Base-by-base conservation (phyloP, 1,284 basidiomycete genomes). In the Somion occarium region DNA sequence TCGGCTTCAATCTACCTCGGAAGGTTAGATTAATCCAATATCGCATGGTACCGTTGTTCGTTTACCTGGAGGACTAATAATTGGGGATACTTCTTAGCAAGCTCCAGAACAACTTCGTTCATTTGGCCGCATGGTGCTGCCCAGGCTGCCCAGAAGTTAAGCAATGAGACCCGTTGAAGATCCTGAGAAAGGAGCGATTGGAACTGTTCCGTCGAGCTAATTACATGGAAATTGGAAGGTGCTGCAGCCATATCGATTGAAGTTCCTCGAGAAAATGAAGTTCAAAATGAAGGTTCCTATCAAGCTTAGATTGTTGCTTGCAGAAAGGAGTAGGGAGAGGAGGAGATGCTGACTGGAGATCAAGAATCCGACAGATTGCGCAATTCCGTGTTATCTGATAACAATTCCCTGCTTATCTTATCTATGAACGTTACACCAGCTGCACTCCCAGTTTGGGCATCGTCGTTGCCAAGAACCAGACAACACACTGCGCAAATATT, bases 131-230 rank as follows among this genome's bases (percentile, higher is more conserved):
- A 97, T 38, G 93, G 92, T 57, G 84, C 88, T 0, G 93, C 94
- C 91, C 91, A 97, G 66, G 84, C 77, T 51, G 94, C 91, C 88
- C 93, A 94, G 69, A 97, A 98, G 72, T 91, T 92, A 63, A 96
- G 83, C 38, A 94, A 73, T 4, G 92, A 93, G 22, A 95, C 78
- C 27, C 88, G 76, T 22, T 79, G 71, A 42, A 97, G 79, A 69
- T 97, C 93, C 37, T 69, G 64, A 1, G 83, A 85, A 45, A 98
- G 81, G 5, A 91, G 68, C 13, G 72, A 65, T 66, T 92, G 83
- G 70, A 97, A 91, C 53, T 92, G 80, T 13, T 79, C 70, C 0
- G 89, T 69, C 3, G 87, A 87, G 23, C 71, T 66, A 47, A 95
- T 75, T 25, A 73, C 65, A 64, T 78, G 57, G 52, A 80, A 65